Percentiles rank a stretch among this genome's conserved stretches.
Evolutionary conservation across 2,329 filamentous ascomycete genomes (phyloP).

Genomic region (Scleromitrula shiraiana): DNA sequence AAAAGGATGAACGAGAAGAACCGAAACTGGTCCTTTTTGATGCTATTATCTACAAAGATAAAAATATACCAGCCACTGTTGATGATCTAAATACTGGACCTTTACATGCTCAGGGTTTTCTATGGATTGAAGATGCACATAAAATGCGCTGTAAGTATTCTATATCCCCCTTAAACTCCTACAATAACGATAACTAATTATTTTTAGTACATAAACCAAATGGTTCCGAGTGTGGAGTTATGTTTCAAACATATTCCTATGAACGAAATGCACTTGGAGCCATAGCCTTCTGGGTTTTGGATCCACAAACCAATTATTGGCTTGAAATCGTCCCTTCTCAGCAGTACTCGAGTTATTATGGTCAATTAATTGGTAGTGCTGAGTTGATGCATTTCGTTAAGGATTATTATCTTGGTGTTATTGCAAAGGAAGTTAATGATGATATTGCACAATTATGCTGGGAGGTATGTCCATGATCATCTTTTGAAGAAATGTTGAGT

Average conservation of each 20-base stretch:
- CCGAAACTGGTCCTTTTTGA: conserved; percentile 5
- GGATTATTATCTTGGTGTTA: conserved; percentile 7
- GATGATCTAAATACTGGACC: background rate
- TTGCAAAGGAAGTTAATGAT: background rate
- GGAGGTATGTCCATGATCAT: conserved; percentile 10
- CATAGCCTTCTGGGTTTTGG: conserved; percentile 5
- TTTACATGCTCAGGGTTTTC: background rate
- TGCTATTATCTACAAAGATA: conserved; percentile 1
- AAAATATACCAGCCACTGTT: background rate
- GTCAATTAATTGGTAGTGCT: conserved; percentile 3
- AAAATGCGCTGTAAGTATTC: conserved; percentile 3
- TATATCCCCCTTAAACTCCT: background rate
- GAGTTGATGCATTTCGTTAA: conserved; percentile 9
- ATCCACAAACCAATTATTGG: background rate
- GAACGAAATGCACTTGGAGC: conserved; percentile 5
- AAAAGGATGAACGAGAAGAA: background rate
- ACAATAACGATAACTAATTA: background rate
- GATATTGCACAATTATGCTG: background rate
- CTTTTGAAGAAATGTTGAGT: too few relatives aligned
- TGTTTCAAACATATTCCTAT: conserved; percentile 4
- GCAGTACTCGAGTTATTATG: conserved; percentile 2
- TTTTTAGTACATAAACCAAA: conserved; percentile 5
- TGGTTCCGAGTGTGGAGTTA: conserved; percentile 1
- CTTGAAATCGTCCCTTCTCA: conserved; percentile 6
- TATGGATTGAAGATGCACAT: conserved; percentile 6